Evolutionary conservation across 768 basidiomycete genomes (phyloP), one percentile per base, ranked within the genome.

Genomic region (Psilocybe cyanescens): DNA sequence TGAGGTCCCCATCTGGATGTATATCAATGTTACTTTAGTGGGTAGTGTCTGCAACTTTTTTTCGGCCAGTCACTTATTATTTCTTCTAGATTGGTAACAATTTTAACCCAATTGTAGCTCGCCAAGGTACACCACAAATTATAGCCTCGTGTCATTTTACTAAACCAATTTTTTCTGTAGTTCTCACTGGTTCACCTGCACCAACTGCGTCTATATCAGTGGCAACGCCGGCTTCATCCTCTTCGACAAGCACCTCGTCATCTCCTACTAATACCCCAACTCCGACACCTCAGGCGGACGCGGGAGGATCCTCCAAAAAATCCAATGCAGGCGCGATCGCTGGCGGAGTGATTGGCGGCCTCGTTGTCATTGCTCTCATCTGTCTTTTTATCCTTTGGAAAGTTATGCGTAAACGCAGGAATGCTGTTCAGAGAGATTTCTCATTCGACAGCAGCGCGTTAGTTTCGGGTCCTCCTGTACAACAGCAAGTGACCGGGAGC

Each of bases 1-100:
- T 1, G 69, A 71, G 8, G 74, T 89, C 12, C 88, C 88, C 6
- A 55, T 65, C 1, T 90, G 87, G 87, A 86, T 87, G 8, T 85
- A 76, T 65, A 74, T 85, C 47, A 75, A 88, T 56, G 78, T 88
- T 53, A 76, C 77, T 5, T 63, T 75, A 70, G 74, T 81, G 41
- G 46, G 70, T 63, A 41, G 30, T 19, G 28, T 52, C 37, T 33
- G 14, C 28, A 28, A n/a, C 16, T n/a, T 14, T 37, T 35, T 16
- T 61, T 24, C 39, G 57, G 51, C 37, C 61, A 47, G 57, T 55
- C 30, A 58, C 59, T 53, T 62, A 41, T 55, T 52, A 11, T 3
- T 19, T 46, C 62, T 57, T 57, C 37, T 55, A 82, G 78, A 70
- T 68, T 8, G 72, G 69, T 56, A 59, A 76, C 48, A 64, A 47